A percentile compares a stretch with the other conserved stretches of the same genome.
phyloP scores from a whole-genome alignment of 257 asterid genomes.

The Osmanthus fragrans region DNA sequence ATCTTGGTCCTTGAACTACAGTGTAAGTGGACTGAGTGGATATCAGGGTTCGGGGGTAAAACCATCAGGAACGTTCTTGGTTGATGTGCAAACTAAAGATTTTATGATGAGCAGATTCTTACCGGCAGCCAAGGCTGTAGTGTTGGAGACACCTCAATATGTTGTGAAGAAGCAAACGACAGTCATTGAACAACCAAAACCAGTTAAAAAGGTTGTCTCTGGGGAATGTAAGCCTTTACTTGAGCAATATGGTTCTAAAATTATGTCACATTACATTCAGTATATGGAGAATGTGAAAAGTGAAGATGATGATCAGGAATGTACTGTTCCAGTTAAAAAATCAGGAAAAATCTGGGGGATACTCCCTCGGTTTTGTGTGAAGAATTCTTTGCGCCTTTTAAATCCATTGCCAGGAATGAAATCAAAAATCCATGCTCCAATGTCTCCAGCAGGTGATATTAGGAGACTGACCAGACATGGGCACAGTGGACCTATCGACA shows the following conservation, averaged over 20 bases:
- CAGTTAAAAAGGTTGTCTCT: conserved; percentile 48
- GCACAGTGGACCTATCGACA: conserved; percentile 86
- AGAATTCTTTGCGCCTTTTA: conserved; percentile 67
- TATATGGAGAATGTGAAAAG: conserved; percentile 49
- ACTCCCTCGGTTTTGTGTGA: conserved; percentile 77
- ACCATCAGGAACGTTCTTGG: conserved; percentile 55
- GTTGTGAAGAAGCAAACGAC: conserved; percentile 49
- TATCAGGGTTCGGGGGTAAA: conserved; percentile 44
- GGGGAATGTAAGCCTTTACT: conserved; percentile 55
- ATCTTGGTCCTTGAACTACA: conserved; percentile 57
- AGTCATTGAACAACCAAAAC: conserved; percentile 45
- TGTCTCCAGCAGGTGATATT: conserved; percentile 46
- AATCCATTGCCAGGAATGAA: conserved; percentile 73
- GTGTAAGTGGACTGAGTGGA: conserved; percentile 73
- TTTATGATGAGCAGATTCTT: conserved; percentile 89
- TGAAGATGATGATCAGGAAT: conserved; percentile 47
- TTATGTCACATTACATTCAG: conserved; percentile 34
- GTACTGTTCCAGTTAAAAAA: conserved; percentile 45
- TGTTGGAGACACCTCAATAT: conserved; percentile 66
- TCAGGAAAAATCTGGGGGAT: conserved; percentile 74
- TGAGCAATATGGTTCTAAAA: conserved; percentile 38
- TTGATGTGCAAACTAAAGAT: conserved; percentile 67
- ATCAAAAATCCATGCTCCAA: conserved; percentile 48
- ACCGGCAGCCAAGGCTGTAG: conserved; percentile 90
- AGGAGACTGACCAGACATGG: conserved; percentile 66